Percentiles rank a stretch among this genome's conserved stretches.
These are phyloP conservation scores for Gossypium arboreum DNA, from an alignment of 345 rosid species.

Conservation along the genomic window DNA sequence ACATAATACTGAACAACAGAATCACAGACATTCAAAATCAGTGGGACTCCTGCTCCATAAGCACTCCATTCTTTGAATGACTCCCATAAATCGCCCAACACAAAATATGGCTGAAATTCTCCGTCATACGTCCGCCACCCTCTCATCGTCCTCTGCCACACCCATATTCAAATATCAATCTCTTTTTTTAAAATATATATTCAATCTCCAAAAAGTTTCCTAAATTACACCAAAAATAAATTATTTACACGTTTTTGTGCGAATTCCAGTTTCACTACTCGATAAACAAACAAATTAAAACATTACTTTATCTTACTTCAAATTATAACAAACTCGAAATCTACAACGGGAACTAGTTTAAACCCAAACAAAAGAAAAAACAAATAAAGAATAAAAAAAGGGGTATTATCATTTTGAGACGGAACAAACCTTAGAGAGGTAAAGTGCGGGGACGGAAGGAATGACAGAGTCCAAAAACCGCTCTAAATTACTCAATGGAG, in stretches of 20 bases:
- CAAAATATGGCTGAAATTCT: conserved; percentile 44
- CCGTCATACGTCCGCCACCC: conserved; percentile 35
- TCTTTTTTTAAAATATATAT: too few relatives aligned
- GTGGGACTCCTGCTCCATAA: conserved; percentile 79
- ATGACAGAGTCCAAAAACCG: conserved; percentile 48
- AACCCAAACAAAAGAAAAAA: too few relatives aligned
- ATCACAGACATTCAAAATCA: conserved; percentile 46
- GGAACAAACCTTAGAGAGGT: conserved; percentile 44
- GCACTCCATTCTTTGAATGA: conserved; percentile 83
- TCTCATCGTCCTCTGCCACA: conserved; percentile 35
- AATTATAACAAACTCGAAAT: too few relatives aligned
- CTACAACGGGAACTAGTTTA: too few relatives aligned
- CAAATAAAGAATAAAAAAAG: too few relatives aligned
- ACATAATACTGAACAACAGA: conserved; percentile 70
- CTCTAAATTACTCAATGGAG: conserved; percentile 41
- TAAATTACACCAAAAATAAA: background rate
- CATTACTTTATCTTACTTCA: background rate
- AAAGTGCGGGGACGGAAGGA: conserved; percentile 47
- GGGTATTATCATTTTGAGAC: background rate
- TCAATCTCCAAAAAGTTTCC: background rate
- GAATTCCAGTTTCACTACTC: background rate
- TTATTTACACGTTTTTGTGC: background rate
- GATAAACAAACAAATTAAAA: background rate
- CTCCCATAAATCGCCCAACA: conserved; percentile 78
- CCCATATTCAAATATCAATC: background rate